Evolutionary conservation across 2,329 filamentous ascomycete species (phyloP).

Genomic region (Cytospora piceicola): DNA sequence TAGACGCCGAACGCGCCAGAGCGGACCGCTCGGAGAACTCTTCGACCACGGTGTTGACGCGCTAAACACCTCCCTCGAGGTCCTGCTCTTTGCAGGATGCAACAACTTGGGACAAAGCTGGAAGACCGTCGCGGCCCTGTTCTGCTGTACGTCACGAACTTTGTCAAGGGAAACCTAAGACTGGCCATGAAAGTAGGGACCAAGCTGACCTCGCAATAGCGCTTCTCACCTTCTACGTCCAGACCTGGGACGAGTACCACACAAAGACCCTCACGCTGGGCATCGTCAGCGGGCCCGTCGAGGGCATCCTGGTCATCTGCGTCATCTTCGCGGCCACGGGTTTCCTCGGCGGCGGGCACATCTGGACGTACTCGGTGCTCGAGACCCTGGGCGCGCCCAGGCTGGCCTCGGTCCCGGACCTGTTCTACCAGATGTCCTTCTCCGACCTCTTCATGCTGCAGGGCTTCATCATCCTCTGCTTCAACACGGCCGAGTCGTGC

Average conservation of each 20-base stretch:
- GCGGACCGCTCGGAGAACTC: constrained; percentile 90
- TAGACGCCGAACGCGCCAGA: constrained; percentile 85
- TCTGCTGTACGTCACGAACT: constrained; percentile 66
- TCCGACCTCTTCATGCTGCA: constrained; percentile 93
- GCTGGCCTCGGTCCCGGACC: constrained; percentile 65
- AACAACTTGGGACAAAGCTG: constrained; percentile 94
- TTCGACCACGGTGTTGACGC: constrained; percentile 99
- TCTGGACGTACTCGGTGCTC: constrained; percentile 88
- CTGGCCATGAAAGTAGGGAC: neutral
- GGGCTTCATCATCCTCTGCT: constrained; percentile 77
- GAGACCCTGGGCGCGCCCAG: constrained; percentile 70
- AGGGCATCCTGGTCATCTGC: constrained; percentile 86
- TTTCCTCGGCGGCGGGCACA: constrained; percentile 82
- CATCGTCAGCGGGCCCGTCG: constrained; percentile 90
- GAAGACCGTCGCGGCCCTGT: constrained; percentile 82
- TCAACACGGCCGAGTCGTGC: constrained; percentile 81
- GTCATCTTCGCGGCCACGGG: constrained; percentile 83
- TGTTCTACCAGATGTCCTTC: constrained; percentile 79
- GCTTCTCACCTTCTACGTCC: constrained; percentile 94
- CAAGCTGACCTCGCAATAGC: constrained; percentile 50
- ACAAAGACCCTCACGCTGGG: constrained; percentile 94
- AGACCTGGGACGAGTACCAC: constrained; percentile 99
- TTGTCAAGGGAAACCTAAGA: constrained; percentile 5
- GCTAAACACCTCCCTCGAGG: constrained; percentile 92
- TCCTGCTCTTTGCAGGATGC: constrained; percentile 85